These are phyloP conservation scores for Lactifluus pinguis DNA, from an alignment of 768 basidiomycete species.

Conservation along the genomic window DNA sequence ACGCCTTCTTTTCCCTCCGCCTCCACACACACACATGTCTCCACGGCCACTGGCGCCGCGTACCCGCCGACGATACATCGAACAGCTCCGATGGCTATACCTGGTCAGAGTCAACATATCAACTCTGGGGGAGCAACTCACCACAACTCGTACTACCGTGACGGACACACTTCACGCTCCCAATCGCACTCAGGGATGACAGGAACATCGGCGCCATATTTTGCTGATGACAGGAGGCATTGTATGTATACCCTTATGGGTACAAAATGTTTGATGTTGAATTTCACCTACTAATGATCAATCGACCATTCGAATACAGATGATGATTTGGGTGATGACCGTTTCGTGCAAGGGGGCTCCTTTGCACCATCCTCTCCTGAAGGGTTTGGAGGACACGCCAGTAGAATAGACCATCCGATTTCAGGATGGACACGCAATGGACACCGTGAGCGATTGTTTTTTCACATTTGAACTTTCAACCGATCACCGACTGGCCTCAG, in stretches of 20 bases:
- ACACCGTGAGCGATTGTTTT: too few species aligned
- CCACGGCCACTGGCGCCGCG: neutral
- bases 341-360: neutral
- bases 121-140: neutral
- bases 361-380: neutral
- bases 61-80: neutral
- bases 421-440: too few species aligned
- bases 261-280: neutral
- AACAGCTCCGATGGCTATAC: neutral
- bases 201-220: neutral
- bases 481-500: neutral
- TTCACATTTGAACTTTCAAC: neutral
- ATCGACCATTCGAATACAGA: neutral
- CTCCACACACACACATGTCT: neutral
- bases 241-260: neutral
- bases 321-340: neutral
- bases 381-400: neutral
- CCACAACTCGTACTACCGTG: neutral
- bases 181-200: neutral
- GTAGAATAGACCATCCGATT: too few species aligned
- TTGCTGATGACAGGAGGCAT: neutral
- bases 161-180: neutral
- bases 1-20: too few species aligned
- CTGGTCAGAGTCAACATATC: neutral
- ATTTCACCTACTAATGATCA: too few species aligned